Conservation (phyloP, 2,329 filamentous ascomycete species). For the Arthrinium phaeospermum region DNA sequence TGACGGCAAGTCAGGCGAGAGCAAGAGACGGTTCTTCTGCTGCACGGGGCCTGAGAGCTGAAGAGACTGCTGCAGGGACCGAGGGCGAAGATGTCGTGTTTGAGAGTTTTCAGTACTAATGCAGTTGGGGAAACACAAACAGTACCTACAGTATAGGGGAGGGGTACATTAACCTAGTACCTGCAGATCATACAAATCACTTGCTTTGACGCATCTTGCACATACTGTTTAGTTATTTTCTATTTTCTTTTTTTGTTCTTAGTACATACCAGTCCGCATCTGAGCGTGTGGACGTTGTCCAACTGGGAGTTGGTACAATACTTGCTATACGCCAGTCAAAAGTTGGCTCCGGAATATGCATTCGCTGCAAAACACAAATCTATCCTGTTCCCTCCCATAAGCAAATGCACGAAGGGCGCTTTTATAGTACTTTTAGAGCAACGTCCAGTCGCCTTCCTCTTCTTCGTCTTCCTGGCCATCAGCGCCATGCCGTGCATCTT, state of each 20-base stretch:
- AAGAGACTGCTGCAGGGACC: conserved; percentile 52
- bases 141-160: not conserved
- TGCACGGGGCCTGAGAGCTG: conserved; percentile 51
- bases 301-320: not conserved
- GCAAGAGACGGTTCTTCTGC: conserved; percentile 56
- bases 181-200: not conserved
- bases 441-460: conserved; percentile 19
- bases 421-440: conserved; percentile 14
- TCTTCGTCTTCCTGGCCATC: not conserved
- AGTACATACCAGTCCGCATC: not conserved
- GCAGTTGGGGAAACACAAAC: not conserved
- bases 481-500: conserved; percentile 13
- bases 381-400: not conserved
- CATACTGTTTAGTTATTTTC: not conserved
- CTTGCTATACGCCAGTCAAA: not conserved
- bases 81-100: conserved; percentile 58
- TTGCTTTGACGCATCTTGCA: not conserved
- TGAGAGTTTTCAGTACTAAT: conserved; percentile 67
- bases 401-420: not conserved
- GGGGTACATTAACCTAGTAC: not conserved
- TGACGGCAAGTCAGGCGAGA: conserved; percentile 42
- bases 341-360: not conserved
- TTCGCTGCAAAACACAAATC: not conserved
- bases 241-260: not conserved
- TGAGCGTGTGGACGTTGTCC: not conserved